Base-by-base conservation (phyloP, 2,329 filamentous ascomycete species). In the Apiospora sp. region DNA sequence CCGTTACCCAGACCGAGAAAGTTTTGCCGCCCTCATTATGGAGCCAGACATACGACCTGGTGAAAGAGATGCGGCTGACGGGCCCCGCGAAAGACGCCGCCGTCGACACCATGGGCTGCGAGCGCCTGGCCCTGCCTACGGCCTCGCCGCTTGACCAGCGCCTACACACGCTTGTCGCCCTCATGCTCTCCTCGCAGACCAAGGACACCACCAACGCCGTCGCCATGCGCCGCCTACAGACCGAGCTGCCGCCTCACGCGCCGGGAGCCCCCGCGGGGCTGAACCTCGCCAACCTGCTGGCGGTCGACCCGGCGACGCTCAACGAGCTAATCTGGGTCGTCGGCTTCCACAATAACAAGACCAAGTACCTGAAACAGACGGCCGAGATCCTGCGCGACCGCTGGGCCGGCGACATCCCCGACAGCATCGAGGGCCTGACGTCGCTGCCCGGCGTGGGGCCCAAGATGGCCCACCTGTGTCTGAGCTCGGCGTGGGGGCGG, bases 61-160 rank as follows among this genome's bases (percentile, higher is more conserved):
- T 97, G 64, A 92, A 92, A 78, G 88, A 90, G 78, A 98, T 98
- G 95, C 92, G 91, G 5, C 80, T 83, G 0, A 87, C 87, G 3
- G 87, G 87, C 8, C 79, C 83, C 83, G 84, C 93, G 80, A 80
- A 89, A 85, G 83, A 93, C 88, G 96, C 96, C 0, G 93, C 96
- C 0, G 96, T 99, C 14, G 96, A 99, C 82, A 98, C 96, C 0
- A 98, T 98, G 95, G 96, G 96, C 14, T 99, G 96, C 83, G 95
- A 95, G 82, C 89, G 90, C 10, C 87, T 96, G 13, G 93, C 93
- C 3, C 84, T 87, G 68, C 81, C 83, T 22, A 82, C 77, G 1
- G 86, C 88, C 14, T 86, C 83, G 72, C 80, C 85, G 37, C 85
- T 83, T 72, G 88, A 90, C 79, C 91, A 91, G 80, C 89, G 95